Evolutionary conservation across 169 alveolate species (phyloP), one percentile per base, ranked within the genome.

Genomic region (Plasmodium falciparum): DNA sequence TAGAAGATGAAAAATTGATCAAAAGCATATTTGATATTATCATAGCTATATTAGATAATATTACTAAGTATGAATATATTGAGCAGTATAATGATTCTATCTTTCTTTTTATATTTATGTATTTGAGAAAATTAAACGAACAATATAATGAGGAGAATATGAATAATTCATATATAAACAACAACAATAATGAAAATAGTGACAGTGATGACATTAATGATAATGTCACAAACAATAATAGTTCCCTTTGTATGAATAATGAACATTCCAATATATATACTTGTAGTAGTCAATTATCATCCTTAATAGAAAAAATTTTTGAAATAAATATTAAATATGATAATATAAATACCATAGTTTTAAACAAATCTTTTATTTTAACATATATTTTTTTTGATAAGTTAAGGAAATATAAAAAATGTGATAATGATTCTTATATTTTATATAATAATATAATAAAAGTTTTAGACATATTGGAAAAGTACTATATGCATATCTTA

Each of bases 291-390:
- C 47, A 39, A 39, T 52, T 62, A n/a, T 69, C 85, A 33, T 69
- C 72, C 9, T 33, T 80, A 65, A 69, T 67, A 80, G 90, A 80
- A 45, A 80, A 69, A 52, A 43, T 80, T 69, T 67, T 24, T 49
- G 85, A 58, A 47, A 8, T 54, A 17, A 54, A 69, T 45, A 47
- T 39, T 6, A 39, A 15, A n/a, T 50, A 61, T n/a, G 63, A 47
- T 1, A 13, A 63, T 15, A 69, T 70, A 24, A 80, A 80, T 33
- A 67, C 58, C 50, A 15, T 52, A 17, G 70, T 80, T 13, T 58
- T 80, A 67, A 72, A 61, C 33, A 56, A 47, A 20, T 70, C 90
- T 7, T 80, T 67, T 49, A 33, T 72, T n/a, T 69, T 80, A 45
- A 26, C 73, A 0, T 70, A 80, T 62, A 50, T 63, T 47, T 80